Conservation (phyloP, 108 stramenopile genomes). For the Pseudonitzschia multiseries region DNA sequence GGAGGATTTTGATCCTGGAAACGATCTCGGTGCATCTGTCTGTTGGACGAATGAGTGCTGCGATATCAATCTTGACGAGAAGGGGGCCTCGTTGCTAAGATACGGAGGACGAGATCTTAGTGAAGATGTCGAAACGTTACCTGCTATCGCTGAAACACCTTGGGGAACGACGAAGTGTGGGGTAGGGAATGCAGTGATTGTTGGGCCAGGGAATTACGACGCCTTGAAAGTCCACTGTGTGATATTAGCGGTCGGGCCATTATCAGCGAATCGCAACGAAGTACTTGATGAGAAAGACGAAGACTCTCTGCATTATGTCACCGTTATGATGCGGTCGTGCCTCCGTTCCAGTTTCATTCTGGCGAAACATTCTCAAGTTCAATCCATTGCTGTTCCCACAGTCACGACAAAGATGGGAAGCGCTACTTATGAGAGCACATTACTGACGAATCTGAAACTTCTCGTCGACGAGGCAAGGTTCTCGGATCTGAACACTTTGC, state of each 20-base stretch:
- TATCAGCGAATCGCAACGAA: slow-evolving; percentile 22
- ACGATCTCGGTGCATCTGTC: slow-evolving; percentile 36
- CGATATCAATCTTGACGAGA: slow-evolving; percentile 28
- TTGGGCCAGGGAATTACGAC: slow-evolving; percentile 42
- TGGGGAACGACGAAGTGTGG: slow-evolving; percentile 43
- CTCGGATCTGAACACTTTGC: slow-evolving; percentile 33
- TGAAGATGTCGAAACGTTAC: slow-evolving; percentile 28
- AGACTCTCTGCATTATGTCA: slow-evolving; percentile 35
- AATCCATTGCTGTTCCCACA: slow-evolving; percentile 40
- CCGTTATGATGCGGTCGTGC: slow-evolving; percentile 42
- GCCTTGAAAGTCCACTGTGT: slow-evolving; percentile 35
- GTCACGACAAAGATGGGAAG: slow-evolving; percentile 29
- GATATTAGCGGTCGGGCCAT: slow-evolving; percentile 39
- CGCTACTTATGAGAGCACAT: slow-evolving; percentile 28
- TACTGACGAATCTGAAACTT: slow-evolving; percentile 31
- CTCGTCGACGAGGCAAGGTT: slow-evolving; percentile 36
- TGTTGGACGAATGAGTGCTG: slow-evolving; percentile 49
- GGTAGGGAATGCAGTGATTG: slow-evolving; percentile 44
- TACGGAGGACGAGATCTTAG: slow-evolving; percentile 27
- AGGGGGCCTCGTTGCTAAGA: slow-evolving; percentile 19
- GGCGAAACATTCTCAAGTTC: slow-evolving; percentile 45
- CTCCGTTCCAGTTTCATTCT: slow-evolving; percentile 40
- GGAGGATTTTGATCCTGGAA: slow-evolving; percentile 33
- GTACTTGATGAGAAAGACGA: slow-evolving; percentile 25
- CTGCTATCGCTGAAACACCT: slow-evolving; percentile 34